Base-by-base conservation (phyloP, 1,284 basidiomycete genomes). In the Coniophora puteana region DNA sequence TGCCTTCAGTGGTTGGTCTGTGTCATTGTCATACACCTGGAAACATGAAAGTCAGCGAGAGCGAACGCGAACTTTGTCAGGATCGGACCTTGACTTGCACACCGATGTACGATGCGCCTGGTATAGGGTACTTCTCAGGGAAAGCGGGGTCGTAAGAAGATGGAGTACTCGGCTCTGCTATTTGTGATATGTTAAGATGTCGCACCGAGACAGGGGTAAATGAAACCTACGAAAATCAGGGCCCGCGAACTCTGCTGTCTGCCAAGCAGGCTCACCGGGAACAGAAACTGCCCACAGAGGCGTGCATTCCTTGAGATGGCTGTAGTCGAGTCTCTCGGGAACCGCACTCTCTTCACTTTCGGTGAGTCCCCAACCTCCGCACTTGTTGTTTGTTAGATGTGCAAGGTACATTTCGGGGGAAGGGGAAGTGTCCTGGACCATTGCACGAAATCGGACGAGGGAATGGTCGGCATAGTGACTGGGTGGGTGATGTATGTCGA, bases 391-490 rank as follows among this genome's bases (percentile, higher is more conserved):
- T 28, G 49, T 38, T 16, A 67, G 61, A 35, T 57, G 67, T 1
- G 76, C 70, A 27, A 87, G 66, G 55, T 89, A 89, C 51, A 89
- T 69, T 53, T 88, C 82, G 0, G 78, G 74, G 3, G 82, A 78
- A 16, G 73, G 56, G 4, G 85, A 85, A 2, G 83, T 88, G 53
- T 89, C 87, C 57, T 89, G 86, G n/a, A 89, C 68, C 83, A 88
- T 85, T 11, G 74, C 78, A 30, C 76, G 72, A 55, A 89, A 88
- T 13, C 74, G 69, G 8, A 89, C 82, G 3, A 89, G 68, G 1
- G 76, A 62, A 11, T 75, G 66, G 45, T 69, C 63, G 13, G 54
- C 53, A 49, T 76, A 69, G 4, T 59, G 60, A 33, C 71, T 64
- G 18, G 78, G 77, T 4, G 78, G 70, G 49, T 66, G 58, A 0